Evolutionary conservation across 208 protist species (phyloP), one percentile per base, ranked within the genome.

Genomic region (Jaenimonas drosophilae): DNA sequence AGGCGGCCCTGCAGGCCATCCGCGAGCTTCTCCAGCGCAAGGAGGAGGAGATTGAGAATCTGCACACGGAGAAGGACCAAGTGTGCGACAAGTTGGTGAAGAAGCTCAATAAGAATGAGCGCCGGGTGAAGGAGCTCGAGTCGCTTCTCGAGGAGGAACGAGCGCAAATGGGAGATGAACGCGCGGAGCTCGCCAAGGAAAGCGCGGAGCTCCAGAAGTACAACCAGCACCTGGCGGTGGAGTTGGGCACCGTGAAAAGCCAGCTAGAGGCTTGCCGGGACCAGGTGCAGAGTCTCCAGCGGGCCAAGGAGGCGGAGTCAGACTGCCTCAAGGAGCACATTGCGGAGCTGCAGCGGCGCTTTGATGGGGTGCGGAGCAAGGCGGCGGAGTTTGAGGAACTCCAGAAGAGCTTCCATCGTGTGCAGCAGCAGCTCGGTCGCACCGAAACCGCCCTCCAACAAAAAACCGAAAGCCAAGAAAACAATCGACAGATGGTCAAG

Each of bases 21-120:
- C 71, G 64, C 47, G 77, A 88, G 38, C 62, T 88, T 31, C 67
- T 94, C 23, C 72, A 83, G 66, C 56, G 57, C 39, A 94, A 94
- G 54, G 87, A 91, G 49, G 75, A 91, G 29, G 80, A 89, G 49
- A 51, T 90, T 45, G 87, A 94, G 51, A 51, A 48, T 27, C 43
- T 91, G 27, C 72, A 61, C 25, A 45, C 50, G 12, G 82, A 91
- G 49, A 85, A 81, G 70, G 79, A 91, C 30, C 51, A 75, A 50
- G 73, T 64, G 20, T 87, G 75, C 45, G 87, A 94, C 55, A 94
- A 90, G 52, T 70, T 94, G 20, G 87, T 94, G 7, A 85, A 81
- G 67, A 88, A 88, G 53, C 70, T 94, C 40, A 94, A 94, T 70
- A 94, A 91, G 64, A 73, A 64, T 14, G 75, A 83, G 43, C 67